Conservation (phyloP, 108 stramenopile species). For the Cyclotella sp. region DNA sequence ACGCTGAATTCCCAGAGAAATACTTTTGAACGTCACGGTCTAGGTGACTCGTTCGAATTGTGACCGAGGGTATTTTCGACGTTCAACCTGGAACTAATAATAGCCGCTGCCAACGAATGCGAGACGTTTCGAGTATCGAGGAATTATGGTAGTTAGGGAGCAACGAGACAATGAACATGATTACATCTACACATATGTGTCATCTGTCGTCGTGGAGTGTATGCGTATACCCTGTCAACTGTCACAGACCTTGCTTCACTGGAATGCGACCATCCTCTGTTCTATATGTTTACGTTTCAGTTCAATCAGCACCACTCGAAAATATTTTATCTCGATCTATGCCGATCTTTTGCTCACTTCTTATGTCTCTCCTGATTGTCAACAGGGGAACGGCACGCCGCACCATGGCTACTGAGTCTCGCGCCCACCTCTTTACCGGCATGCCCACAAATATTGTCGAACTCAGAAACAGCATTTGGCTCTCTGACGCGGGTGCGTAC, state of each 20-base stretch:
- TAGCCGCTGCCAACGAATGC: too few relatives aligned
- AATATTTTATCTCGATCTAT: background rate
- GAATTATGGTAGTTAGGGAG: too few relatives aligned
- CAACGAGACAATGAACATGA: too few relatives aligned
- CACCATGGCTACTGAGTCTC: slow-evolving; percentile 53
- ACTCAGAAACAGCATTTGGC: slow-evolving; percentile 60
- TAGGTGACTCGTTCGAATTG: background rate
- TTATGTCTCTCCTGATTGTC: background rate
- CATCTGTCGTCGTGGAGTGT: too few relatives aligned
- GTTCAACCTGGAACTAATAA: too few relatives aligned
- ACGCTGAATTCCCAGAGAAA: background rate
- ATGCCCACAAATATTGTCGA: slow-evolving; percentile 43
- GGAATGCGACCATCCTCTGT: background rate
- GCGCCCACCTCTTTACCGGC: slow-evolving; percentile 45
- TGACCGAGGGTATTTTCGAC: background rate
- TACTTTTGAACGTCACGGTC: background rate
- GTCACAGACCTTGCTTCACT: too few relatives aligned
- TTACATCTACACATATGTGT: too few relatives aligned
- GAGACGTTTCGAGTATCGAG: too few relatives aligned
- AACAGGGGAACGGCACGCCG: slow-evolving; percentile 29
- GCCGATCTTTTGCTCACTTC: background rate
- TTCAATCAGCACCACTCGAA: background rate
- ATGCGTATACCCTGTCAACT: too few relatives aligned
- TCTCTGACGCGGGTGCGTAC: slow-evolving; percentile 71
- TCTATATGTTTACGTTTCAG: background rate